These are phyloP conservation scores for Spergularia bocconei DNA, from an alignment of 148 eudicot species.

Conservation along the genomic window DNA sequence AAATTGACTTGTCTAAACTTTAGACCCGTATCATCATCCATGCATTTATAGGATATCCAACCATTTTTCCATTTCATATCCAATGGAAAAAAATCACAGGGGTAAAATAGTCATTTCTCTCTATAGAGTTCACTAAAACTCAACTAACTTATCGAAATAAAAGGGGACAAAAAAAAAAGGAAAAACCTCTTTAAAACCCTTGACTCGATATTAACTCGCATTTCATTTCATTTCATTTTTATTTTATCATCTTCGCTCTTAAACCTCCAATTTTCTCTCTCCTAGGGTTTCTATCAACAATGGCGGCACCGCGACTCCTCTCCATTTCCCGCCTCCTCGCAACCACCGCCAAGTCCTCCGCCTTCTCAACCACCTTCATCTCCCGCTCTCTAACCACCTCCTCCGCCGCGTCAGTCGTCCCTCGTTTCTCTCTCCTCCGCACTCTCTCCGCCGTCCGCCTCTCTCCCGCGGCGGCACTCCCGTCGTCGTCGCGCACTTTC, in stretches of 20 bases:
- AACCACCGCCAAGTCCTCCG: background rate
- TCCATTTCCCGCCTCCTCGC: background rate
- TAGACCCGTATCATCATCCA: too few species aligned
- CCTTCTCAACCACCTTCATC: background rate
- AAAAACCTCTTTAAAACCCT: constrained; percentile 13
- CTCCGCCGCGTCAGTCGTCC: constrained; percentile 4
- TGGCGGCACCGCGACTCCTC: background rate
- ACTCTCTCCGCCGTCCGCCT: constrained; percentile 45
- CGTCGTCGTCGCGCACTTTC: constrained; percentile 23
- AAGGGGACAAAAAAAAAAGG: background rate
- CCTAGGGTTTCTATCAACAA: background rate
- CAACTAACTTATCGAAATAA: too few species aligned
- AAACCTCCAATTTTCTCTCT: background rate
- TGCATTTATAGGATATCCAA: too few species aligned
- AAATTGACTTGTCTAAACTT: too few species aligned
- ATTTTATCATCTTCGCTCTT: background rate
- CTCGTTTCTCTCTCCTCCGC: constrained; percentile 19
- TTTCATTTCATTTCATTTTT: background rate
- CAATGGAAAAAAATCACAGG: background rate
- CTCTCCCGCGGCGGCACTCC: constrained; percentile 19
- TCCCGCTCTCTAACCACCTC: background rate
- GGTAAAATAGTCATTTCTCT: background rate
- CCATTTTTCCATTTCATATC: too few species aligned
- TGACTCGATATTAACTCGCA: background rate
- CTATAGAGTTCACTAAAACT: too few species aligned